These are phyloP conservation scores for Microcos paniculata DNA, from an alignment of 345 rosid species.

Conservation along the genomic window DNA sequence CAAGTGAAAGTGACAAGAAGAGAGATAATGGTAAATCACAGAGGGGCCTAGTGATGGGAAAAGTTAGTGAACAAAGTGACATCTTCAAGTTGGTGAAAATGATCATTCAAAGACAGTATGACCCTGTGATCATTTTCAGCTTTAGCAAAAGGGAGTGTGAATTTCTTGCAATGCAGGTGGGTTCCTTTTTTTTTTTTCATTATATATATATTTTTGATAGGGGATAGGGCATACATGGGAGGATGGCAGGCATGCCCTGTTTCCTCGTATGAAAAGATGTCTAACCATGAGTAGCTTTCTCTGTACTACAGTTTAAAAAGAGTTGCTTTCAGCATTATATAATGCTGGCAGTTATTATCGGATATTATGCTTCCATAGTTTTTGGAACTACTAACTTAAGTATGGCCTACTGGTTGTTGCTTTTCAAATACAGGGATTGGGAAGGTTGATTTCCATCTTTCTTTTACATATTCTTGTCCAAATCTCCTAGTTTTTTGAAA, in stretches of 20 bases:
- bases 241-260: background rate
- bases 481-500: background rate
- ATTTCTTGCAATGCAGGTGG: slow-evolving; percentile 97
- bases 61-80: slow-evolving; percentile 95
- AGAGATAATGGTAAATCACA: slow-evolving; percentile 73
- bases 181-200: too few relatives aligned
- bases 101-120: slow-evolving; percentile 94
- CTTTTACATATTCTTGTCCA: background rate
- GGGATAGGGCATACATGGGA: background rate
- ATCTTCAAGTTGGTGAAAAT: slow-evolving; percentile 97
- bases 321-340: background rate
- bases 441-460: background rate
- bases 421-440: background rate
- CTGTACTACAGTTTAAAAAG: background rate
- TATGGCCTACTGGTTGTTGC: background rate
- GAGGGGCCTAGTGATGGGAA: slow-evolving; percentile 61
- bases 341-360: background rate
- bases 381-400: background rate
- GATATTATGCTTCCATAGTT: background rate
- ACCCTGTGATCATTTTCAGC: slow-evolving; percentile 94
- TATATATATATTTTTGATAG: background rate
- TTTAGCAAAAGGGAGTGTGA: slow-evolving; percentile 99
- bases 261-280: background rate
- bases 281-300: background rate
- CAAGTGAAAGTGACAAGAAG: slow-evolving; percentile 68